Evolutionary conservation across 1,284 basidiomycete species (phyloP), one percentile per base, ranked within the genome.

Genomic region (Stereum hirsutum): DNA sequence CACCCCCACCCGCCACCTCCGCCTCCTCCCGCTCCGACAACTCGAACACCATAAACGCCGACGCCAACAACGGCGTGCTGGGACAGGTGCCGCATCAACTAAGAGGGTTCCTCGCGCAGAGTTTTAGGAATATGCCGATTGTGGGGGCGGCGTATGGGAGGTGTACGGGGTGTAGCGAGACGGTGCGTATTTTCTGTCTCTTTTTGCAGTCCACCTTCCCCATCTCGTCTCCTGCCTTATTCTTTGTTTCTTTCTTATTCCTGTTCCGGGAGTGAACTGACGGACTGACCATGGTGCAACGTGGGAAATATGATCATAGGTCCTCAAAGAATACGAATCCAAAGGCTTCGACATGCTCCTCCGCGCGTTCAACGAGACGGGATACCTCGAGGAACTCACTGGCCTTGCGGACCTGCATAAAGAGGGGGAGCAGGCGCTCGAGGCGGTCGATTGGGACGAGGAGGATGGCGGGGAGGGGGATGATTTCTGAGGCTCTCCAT

Each of bases 1-100:
- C 81, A 0, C 76, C 86, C 0, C 79, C 84, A 0, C 74, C 71
- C 1, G 70, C 72, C 5, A n/a, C 75, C 81, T 0, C 76, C 86
- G 0, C 79, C 84, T 0, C 74, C 71, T 1, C 70, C 72, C 5
- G 65, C 64, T 46, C 64, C 21, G 55, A 68, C 44, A 56, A 65
- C 42, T 54, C 58, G 30, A 53, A 51, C 6, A 46, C 12, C 28
- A 19, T 57, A 2, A 55, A 62, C 14, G 55, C 59, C 19, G 58
- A 59, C 37, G 65, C 41, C 49, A 60, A 54, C 39, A 68, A 55
- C 58, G 68, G 87, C 59, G 67, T 89, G 0, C 74, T 98, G 1
- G 94, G 94, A 0, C 66, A 84, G 2, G 86, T 97, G 0, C 95
- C 95, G 1, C 96, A 99, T 59, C 95, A 98, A 58, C 68, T 99